Base-by-base conservation (phyloP, 495 filamentous ascomycete species). In the Chlorociboria aeruginascens region DNA sequence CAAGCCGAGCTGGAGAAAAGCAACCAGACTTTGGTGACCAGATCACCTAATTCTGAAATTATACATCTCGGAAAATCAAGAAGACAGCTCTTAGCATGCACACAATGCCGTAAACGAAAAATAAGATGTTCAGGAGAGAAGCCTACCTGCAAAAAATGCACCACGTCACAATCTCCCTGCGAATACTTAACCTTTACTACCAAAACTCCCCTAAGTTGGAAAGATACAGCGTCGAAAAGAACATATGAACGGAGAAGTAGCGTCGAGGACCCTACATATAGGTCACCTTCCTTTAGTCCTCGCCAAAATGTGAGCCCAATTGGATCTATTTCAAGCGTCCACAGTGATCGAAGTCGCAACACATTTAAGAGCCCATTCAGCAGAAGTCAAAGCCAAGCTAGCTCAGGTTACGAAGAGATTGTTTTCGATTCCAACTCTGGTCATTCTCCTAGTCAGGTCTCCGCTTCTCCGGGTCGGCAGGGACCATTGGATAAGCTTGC, bases 331-430 rank as follows among this genome's bases (percentile, higher is more conserved):
- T 14, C n/a, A 3, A 39, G 36, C 13, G 8, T 39, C 8, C 36
- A 39, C 1, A 39, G 36, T 16, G 36, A 39, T 12, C 9, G 13
- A 8, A 7, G 36, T n/a, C 8, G 11, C 1, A 39, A 2, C 13
- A 14, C n/a, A 17, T 16, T 39, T n/a, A 39, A 16, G 36, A 16
- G 11, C 7, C 8, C 20, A 8, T 14, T 14, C 11, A 40, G 46
- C 36, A 28, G 46, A n/a, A 40, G 37, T 20, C 34, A 20, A 32
- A 48, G 46, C 14, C 13, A 11, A 20, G 46, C 17, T n/a, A 40
- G 36, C 37, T 39, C 46, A 4, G 30, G 37, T 12, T 42, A 32
- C 25, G 37, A 48, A 48, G 46, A 48, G 28, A 41, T 48, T 12
- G 28, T 41, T 17, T 48, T 48, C 12, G 35, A 48, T 34, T 48